Evolutionary conservation across 2,329 filamentous ascomycete species (phyloP).

Genomic region (Neofusicoccum cordaticola): DNA sequence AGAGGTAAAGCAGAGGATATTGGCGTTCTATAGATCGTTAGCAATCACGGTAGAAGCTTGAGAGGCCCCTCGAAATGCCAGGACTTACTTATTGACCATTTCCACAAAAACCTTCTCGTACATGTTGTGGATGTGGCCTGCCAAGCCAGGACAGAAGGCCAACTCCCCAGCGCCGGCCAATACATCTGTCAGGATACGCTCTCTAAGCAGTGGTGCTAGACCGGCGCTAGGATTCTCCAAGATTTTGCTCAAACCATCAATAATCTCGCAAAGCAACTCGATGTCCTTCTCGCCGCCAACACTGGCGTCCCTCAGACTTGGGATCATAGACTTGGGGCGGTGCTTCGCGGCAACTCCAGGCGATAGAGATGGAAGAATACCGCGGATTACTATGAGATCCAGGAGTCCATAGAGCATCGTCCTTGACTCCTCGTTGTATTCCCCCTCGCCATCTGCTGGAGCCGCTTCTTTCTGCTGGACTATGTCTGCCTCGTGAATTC

Average conservation of each 20-base stretch:
- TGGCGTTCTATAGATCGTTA: constrained; percentile 31
- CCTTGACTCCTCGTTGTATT: constrained; percentile 38
- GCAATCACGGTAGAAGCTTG: background rate
- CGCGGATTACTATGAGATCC: constrained; percentile 33
- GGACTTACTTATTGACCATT: constrained; percentile 17
- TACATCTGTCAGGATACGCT: constrained; percentile 35
- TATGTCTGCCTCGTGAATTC: constrained; percentile 34
- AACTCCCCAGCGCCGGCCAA: constrained; percentile 35
- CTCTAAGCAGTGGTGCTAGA: constrained; percentile 35
- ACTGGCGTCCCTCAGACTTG: constrained; percentile 6
- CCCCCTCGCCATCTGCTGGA: constrained; percentile 23
- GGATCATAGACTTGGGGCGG: constrained; percentile 34
- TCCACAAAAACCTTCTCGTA: constrained; percentile 24
- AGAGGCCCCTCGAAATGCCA: background rate
- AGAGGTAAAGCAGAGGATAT: constrained; percentile 59
- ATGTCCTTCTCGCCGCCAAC: background rate
- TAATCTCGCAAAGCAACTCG: background rate
- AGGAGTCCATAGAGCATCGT: constrained; percentile 38
- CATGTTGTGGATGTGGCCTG: constrained; percentile 14
- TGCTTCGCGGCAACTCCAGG: constrained; percentile 32
- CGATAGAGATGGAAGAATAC: constrained; percentile 35
- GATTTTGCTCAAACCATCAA: background rate
- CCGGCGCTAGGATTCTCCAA: constrained; percentile 20
- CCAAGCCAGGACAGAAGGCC: constrained; percentile 28
- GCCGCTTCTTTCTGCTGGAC: constrained; percentile 22